phyloP scores from a whole-genome alignment of 1,284 basidiomycete species.

The Rhodotorula sp. region DNA sequence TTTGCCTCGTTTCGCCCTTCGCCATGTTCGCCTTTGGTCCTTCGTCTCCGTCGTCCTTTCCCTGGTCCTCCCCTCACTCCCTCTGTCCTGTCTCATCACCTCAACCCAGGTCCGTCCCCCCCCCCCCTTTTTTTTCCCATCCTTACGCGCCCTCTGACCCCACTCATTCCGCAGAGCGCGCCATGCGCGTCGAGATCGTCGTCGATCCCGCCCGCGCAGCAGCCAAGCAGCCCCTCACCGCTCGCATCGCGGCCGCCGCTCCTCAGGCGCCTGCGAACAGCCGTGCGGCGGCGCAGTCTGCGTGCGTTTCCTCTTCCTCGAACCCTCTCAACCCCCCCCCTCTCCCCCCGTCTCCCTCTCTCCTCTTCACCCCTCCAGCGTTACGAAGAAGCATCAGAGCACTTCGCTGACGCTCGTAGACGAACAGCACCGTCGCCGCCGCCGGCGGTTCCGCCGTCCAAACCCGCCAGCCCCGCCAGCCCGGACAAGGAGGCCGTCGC shows the following conservation, averaged over 20 bases:
- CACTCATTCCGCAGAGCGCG: conserved; percentile 65
- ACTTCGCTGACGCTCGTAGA: too few species aligned
- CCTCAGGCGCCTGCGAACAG: conserved; percentile 54
- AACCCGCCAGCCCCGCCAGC: conserved; percentile 20
- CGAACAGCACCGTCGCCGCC: conserved; percentile 32
- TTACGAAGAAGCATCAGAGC: too few species aligned
- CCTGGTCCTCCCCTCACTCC: not conserved
- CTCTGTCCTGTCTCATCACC: not conserved
- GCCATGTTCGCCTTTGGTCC: not conserved
- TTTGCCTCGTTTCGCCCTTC: not conserved
- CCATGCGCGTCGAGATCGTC: conserved; percentile 97
- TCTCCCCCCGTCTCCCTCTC: too few species aligned
- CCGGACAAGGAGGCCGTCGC: conserved; percentile 52
- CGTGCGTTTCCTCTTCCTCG: conserved; percentile 22
- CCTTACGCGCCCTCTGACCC: not conserved
- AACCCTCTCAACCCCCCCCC: not conserved
- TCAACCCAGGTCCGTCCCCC: not conserved
- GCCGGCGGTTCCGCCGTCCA: conserved; percentile 30
- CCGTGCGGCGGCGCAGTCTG: conserved; percentile 38
- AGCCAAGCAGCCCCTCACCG: conserved; percentile 28
- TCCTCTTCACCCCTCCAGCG: too few species aligned
- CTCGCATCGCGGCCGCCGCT: conserved; percentile 58
- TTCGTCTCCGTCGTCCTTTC: not conserved
- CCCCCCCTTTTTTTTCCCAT: not conserved
- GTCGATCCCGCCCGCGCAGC: conserved; percentile 78